Evolutionary conservation across 495 filamentous ascomycete genomes (phyloP), one percentile per base, ranked within the genome.

Genomic region (Aspergillus cristatus): DNA sequence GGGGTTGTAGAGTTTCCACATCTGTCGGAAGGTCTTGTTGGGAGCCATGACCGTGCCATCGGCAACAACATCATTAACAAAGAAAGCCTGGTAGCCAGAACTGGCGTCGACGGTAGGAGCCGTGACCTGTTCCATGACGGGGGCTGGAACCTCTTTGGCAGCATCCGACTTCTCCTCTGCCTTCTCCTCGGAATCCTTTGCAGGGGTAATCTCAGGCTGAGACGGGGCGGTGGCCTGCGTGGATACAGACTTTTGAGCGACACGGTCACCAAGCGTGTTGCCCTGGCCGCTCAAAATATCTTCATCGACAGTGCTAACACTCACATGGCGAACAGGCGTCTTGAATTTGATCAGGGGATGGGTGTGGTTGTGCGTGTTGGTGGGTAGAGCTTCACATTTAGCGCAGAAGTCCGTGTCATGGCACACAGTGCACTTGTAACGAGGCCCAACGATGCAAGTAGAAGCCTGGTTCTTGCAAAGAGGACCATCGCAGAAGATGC

Each of bases 351-450:
- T 86, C 51, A 97, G 65, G 5, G 91, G 91, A 53, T 99, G 91
- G 12, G 91, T 95, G 46, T 75, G 76, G 67, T 97, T 97, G 68
- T 99, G 91, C 6, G 58, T 62, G 59, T 94, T 87, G 35, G 67
- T 70, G 4, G 93, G 93, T 45, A 75, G 74, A 17, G 89, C 84
- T 64, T 99, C 91, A 63, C 91, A 99, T 52, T 75, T 83, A 46
- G 82, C 87, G 57, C 91, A 99, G 72, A 97, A 94, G 53, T 98
- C 93, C 24, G 81, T 84, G 57, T 99, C 93, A 53, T 91, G 75
- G 65, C 91, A 99, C 36, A 99, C 83, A 40, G 93, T 86, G 55
- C 91, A 99, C 76, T 97, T 97, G 72, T 90, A 99, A 41, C 91
- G 81, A 46, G 82, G 72, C 13, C 91, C 93, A 20, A 66, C 66